phyloP scores from a whole-genome alignment of 495 filamentous ascomycete species.

The Neurospora pannonica region DNA sequence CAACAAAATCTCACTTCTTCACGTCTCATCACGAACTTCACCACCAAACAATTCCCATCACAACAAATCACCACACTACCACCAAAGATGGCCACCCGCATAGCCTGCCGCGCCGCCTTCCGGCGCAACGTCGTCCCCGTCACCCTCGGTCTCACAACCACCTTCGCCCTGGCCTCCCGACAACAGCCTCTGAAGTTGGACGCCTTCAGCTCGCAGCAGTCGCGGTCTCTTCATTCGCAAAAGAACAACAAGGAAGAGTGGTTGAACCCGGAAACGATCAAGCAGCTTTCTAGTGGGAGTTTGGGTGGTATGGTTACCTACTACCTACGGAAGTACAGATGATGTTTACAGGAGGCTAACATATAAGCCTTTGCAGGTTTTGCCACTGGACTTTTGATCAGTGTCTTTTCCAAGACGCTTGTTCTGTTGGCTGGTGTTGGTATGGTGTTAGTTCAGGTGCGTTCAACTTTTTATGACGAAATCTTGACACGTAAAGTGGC shows the following conservation, averaged over 20 bases:
- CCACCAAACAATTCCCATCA: background rate
- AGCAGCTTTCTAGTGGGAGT: slow-evolving; percentile 62
- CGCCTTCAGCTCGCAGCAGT: background rate
- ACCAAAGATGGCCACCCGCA: slow-evolving; percentile 9
- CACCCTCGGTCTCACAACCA: slow-evolving; percentile 17
- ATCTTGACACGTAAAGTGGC: no score
- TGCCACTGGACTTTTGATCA: slow-evolving; percentile 57
- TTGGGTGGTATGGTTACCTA: slow-evolving; percentile 41
- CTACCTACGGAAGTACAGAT: no score
- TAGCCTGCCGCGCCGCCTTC: slow-evolving; percentile 8
- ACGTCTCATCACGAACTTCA: background rate
- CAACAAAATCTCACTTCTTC: background rate
- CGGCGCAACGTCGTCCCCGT: slow-evolving; percentile 12
- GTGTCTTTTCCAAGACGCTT: slow-evolving; percentile 65
- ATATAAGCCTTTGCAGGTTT: slow-evolving; percentile 38
- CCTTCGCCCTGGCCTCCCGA: slow-evolving; percentile 7
- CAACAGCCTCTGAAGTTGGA: slow-evolving; percentile 26
- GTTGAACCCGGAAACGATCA: slow-evolving; percentile 44
- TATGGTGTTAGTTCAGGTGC: slow-evolving; percentile 62
- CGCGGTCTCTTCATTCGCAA: background rate
- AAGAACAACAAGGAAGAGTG: slow-evolving; percentile 18
- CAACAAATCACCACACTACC: background rate
- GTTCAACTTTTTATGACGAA: no score
- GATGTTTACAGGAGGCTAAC: background rate
- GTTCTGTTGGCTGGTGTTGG: slow-evolving; percentile 63